A percentile compares a stretch with the other conserved stretches of the same genome.
Evolutionary conservation across 257 asterid genomes (phyloP).

Genomic region (Fraxinus americana): DNA sequence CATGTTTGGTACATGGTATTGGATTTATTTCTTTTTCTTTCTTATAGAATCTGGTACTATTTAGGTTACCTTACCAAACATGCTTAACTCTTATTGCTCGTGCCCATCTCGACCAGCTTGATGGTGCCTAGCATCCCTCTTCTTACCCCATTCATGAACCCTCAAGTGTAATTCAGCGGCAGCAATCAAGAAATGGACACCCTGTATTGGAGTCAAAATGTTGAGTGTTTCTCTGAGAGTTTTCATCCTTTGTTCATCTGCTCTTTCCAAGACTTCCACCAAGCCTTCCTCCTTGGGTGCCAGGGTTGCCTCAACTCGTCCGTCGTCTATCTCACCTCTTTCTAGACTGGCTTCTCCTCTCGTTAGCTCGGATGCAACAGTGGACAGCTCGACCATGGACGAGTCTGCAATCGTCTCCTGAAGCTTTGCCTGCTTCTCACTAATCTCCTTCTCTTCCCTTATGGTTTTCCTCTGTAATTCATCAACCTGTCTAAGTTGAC

Average conservation of each 20-base stretch:
- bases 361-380: conserved; percentile 22
- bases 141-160: conserved; percentile 51
- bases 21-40: no score
- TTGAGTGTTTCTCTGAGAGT: conserved; percentile 29
- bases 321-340: conserved; percentile 1
- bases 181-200: conserved; percentile 48
- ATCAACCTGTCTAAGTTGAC: conserved; percentile 32
- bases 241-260: conserved; percentile 44
- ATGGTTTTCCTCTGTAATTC: conserved; percentile 35
- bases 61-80: background rate
- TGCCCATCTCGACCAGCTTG: background rate
- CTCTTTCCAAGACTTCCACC: conserved; percentile 31
- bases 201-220: conserved; percentile 36
- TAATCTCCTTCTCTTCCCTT: conserved; percentile 37
- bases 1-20: background rate
- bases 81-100: background rate
- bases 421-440: conserved; percentile 38
- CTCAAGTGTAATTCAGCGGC: conserved; percentile 57
- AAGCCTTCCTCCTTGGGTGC: conserved; percentile 35
- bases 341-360: background rate
- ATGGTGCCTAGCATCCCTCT: conserved; percentile 23
- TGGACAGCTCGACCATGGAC: conserved; percentile 42
- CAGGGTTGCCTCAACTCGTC: conserved; percentile 17
- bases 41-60: background rate
- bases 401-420: conserved; percentile 42